phyloP scores from a whole-genome alignment of 805 yeast genomes.

The Ogataea pilisensis region DNA sequence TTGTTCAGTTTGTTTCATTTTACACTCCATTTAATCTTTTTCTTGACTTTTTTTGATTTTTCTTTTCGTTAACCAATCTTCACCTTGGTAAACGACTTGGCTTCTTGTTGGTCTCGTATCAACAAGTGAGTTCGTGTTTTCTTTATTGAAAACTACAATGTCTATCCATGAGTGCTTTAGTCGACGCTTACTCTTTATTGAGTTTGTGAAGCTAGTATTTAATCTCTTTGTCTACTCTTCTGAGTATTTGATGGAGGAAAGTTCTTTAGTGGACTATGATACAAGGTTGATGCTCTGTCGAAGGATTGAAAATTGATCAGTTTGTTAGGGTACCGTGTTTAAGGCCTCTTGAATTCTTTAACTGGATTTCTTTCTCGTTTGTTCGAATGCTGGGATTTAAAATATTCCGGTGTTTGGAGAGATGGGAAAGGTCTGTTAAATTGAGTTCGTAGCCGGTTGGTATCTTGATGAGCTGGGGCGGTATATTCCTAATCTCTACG shows the following conservation, averaged over 20 bases:
- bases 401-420: constrained; percentile 21
- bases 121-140: constrained; percentile 19
- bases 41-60: constrained; percentile 5
- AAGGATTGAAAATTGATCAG: constrained; percentile 78
- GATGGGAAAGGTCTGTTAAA: constrained; percentile 32
- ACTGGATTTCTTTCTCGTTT: constrained; percentile 6
- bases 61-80: constrained; percentile 37
- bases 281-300: constrained; percentile 92
- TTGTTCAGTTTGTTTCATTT: too few species aligned
- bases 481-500: constrained; percentile 99
- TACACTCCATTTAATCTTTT: constrained; percentile 4
- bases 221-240: constrained; percentile 24
- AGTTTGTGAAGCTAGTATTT: constrained; percentile 32
- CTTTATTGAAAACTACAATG: constrained; percentile 20
- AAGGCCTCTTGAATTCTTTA: constrained; percentile 56
- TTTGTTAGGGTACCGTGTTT: constrained; percentile 11
- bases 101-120: constrained; percentile 14
- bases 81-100: constrained; percentile 26
- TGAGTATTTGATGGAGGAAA: constrained; percentile 29
- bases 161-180: constrained; percentile 27
- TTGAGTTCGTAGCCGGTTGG: constrained; percentile 64
- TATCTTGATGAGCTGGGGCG: constrained; percentile 51
- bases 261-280: constrained; percentile 37
- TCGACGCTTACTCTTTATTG: constrained; percentile 27
- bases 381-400: constrained; percentile 22